These are phyloP conservation scores for Chrysoporthe cubensis DNA, from an alignment of 2,329 filamentous ascomycete genomes.

Conservation along the genomic window DNA sequence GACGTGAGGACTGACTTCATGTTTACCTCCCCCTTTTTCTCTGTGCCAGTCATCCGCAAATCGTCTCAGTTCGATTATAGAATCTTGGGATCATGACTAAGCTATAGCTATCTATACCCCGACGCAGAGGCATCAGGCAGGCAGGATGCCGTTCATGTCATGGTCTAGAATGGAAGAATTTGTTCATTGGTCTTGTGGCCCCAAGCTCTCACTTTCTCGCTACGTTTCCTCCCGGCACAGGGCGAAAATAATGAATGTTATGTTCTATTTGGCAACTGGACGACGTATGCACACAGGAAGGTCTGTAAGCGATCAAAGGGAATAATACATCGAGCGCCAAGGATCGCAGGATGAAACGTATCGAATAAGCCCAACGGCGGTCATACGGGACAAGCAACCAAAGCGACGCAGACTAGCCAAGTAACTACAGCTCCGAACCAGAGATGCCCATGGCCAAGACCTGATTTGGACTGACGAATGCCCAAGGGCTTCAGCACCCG, in stretches of 20 bases:
- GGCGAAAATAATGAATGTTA: background rate
- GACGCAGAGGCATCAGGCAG: conserved; percentile 23
- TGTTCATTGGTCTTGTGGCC: conserved; percentile 9
- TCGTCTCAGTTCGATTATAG: conserved; percentile 20
- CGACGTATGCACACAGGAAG: too few species aligned
- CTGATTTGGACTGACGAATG: background rate
- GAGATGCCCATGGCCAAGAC: background rate
- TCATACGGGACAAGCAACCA: too few species aligned
- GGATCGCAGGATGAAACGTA: too few species aligned
- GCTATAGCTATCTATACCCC: conserved; percentile 30
- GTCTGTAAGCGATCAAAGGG: too few species aligned
- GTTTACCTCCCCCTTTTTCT: background rate
- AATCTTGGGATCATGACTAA: conserved; percentile 24
- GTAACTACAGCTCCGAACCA: too few species aligned
- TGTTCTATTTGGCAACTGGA: too few species aligned
- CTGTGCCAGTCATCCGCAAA: conserved; percentile 1
- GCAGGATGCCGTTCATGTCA: conserved; percentile 15
- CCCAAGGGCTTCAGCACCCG: background rate
- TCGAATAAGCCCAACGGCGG: too few species aligned
- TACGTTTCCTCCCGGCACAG: background rate
- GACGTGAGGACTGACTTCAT: background rate
- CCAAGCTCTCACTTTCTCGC: background rate
- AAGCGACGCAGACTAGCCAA: too few species aligned
- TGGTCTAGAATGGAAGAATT: conserved; percentile 17
- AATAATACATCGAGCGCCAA: too few species aligned